Evolutionary conservation across 345 rosid genomes (phyloP), one percentile per base, ranked within the genome.

Genomic region (Crucihimalaya himalaica): DNA sequence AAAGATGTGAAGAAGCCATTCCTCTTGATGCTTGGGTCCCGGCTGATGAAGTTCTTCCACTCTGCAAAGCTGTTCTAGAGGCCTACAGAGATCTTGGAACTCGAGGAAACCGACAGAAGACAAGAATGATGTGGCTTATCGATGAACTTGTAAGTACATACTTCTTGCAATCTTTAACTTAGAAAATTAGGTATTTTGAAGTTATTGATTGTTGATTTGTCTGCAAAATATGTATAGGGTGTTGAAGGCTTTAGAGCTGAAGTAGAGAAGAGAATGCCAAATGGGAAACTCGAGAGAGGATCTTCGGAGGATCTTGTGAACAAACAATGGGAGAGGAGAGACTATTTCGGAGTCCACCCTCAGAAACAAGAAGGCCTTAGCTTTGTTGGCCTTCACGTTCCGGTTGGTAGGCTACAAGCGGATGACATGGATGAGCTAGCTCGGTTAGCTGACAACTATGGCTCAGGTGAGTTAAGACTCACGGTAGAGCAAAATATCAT

Each of bases 101-200:
- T 46, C 83, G 99, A 76, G 97, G 97, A 55, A 95, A 89, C 78
- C 79, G 97, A 73, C 99, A 91, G 59, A 95, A 81, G 77, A 91
- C 97, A 0, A 86, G 99, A 79, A 95, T 95, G 97, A 95, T 91
- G 99, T 95, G 99, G 97, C 70, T 95, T 66, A 89, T 95, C 31
- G 97, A 95, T 59, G 97, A 95, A 81, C 87, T 95, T 52, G 99
- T 95, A 80, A 84, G 95, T 69, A 32, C 40, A 56, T 8, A 25
- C 35, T 25, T 56, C 48, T 70, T 35, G 21, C 11, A 29, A 4
- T 27, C 21, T 50, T 50, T 46, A 18, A 14, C 1, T 32, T 20
- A 8, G 51, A 46, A 43, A 53, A 4, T 12, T 31, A 1, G 18
- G 6, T 40, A 1, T 7, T 46, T 27, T 59, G 46, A 32, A 43